Evolutionary conservation across 192 early-diverging fungal species (phyloP).

Genomic region (Umbelopsis sp.): DNA sequence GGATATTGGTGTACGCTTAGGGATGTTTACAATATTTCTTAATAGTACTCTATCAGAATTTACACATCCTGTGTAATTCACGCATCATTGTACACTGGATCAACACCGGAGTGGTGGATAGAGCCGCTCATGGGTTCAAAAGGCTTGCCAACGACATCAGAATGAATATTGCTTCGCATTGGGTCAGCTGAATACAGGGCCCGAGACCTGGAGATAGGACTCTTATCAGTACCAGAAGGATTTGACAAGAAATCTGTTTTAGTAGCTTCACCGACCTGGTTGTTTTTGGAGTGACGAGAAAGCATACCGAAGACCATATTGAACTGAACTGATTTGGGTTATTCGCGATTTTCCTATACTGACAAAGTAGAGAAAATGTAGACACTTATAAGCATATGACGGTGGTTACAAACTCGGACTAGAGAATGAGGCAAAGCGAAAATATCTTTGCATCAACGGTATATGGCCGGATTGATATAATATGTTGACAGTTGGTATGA

Average conservation of each 20-base stretch:
- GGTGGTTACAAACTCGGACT: no score
- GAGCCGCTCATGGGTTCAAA: background rate
- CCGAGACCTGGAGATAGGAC: background rate
- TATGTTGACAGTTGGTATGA: no score
- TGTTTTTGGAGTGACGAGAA: background rate
- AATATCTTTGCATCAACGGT: no score
- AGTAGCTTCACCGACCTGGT: background rate
- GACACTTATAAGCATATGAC: no score
- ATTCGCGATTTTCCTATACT: no score
- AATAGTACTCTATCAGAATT: no score
- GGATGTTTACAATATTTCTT: no score
- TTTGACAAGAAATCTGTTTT: background rate
- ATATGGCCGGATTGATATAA: no score
- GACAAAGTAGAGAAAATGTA: no score
- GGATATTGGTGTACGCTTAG: no score
- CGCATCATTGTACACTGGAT: background rate
- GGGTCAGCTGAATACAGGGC: background rate
- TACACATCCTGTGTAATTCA: background rate
- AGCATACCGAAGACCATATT: background rate
- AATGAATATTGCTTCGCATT: background rate
- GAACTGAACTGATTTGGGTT: no score
- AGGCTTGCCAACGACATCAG: background rate
- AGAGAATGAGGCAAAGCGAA: no score
- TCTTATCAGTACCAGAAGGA: background rate
- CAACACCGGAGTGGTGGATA: background rate